Conservation (phyloP, 2,329 filamentous ascomycete genomes). For the Stachybotrys chlorohalonatus region DNA sequence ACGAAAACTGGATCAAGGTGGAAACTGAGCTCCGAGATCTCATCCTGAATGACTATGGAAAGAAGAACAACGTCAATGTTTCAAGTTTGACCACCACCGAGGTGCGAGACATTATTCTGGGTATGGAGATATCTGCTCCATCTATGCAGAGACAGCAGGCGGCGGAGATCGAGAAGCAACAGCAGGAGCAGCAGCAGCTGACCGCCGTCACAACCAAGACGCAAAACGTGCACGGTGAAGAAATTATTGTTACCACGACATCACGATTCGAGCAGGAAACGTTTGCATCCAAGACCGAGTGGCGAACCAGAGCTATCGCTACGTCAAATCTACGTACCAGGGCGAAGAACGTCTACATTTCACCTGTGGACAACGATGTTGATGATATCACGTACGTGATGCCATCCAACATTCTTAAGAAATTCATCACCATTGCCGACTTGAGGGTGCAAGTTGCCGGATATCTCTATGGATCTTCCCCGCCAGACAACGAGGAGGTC, state of each 20-base stretch:
- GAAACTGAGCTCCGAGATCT: slow-evolving; percentile 92
- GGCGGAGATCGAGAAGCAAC: slow-evolving; percentile 97
- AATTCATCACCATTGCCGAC: slow-evolving; percentile 96
- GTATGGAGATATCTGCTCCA: slow-evolving; percentile 98
- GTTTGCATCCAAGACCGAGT: slow-evolving; percentile 97
- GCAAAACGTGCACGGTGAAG: slow-evolving; percentile 91
- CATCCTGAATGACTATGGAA: slow-evolving; percentile 96
- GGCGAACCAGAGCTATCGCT: slow-evolving; percentile 93
- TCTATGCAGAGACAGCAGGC: slow-evolving; percentile 98
- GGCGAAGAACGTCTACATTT: slow-evolving; percentile 98
- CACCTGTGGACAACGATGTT: slow-evolving; percentile 84
- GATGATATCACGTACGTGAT: slow-evolving; percentile 95
- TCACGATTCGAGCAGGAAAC: slow-evolving; percentile 97
- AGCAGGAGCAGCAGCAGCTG: slow-evolving; percentile 91
- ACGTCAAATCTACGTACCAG: slow-evolving; percentile 90
- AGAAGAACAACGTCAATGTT: slow-evolving; percentile 99
- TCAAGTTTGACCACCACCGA: slow-evolving; percentile 94
- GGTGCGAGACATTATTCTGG: slow-evolving; percentile 95
- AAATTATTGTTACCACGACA: slow-evolving; percentile 96
- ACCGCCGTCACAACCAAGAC: slow-evolving; percentile 98
- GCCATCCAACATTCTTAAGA: slow-evolving; percentile 97
- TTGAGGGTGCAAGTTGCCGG: slow-evolving; percentile 93
- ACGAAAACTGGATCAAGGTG: slow-evolving; percentile 99
- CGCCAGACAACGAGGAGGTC: slow-evolving; percentile 89
- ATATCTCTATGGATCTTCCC: slow-evolving; percentile 88